Evolutionary conservation across 805 yeast genomes (phyloP), one percentile per base, ranked within the genome.

Genomic region (Sugiyamaella boreocaroliniensis): DNA sequence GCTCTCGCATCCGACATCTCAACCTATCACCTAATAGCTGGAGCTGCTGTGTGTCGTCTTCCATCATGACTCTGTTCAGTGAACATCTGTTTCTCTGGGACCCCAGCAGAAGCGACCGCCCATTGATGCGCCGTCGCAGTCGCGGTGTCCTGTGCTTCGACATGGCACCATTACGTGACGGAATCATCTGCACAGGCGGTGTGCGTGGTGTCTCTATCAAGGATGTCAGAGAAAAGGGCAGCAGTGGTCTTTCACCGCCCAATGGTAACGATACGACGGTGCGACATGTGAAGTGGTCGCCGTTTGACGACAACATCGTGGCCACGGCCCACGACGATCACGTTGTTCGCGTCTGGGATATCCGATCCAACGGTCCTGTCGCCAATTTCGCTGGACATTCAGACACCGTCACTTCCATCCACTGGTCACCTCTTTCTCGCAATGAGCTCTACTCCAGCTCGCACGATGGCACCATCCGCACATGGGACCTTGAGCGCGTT

Each of bases 81-180:
- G 83, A 85, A 55, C 79, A 83, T 53, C 58, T 90, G 12, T 89
- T 86, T 64, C 68, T 84, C 48, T 89, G 96, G 92, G 89, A 89
- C 59, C 64, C 77, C 54, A 67, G 82, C 58, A 71, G 84, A 63
- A 73, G 82, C 47, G 76, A 82, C 63, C 61, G 70, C 18, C 95
- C 95, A 2, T 66, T 80, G 10, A 66, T 80, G 47, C 79, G 81
- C 50, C 73, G 79, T 37, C 74, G 73, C 44, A 70, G 78, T 16
- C 66, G 72, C 1, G 86, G 87, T 0, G 64, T 83, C 2, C 69
- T 73, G 44, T 77, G 62, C 43, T 58, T 84, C 52, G 83, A 82
- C 57, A 64, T 77, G 29, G 75, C 78, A 42, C 64, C 75, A 4
- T 60, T 68, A 47, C 65, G 77, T 44, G 75, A 74, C 58, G 80